These are phyloP conservation scores for Termitomyces sp. DNA, from an alignment of 768 basidiomycete species.

Conservation along the genomic window DNA sequence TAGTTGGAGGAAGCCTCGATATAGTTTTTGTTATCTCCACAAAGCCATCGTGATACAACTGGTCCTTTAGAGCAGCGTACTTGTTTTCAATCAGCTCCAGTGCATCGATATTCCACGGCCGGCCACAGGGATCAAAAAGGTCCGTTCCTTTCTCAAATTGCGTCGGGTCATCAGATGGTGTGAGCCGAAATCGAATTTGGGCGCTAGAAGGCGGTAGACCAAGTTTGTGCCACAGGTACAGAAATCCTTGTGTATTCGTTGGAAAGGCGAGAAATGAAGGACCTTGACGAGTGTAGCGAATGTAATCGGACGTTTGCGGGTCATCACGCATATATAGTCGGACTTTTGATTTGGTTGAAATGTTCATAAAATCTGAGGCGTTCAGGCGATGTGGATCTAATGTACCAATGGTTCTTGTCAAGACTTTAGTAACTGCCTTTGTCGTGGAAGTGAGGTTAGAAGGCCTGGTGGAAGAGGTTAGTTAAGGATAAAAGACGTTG, in stretches of 20 bases:
- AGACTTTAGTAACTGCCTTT: not conserved
- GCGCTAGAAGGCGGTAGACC: not conserved
- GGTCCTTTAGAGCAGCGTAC: not conserved
- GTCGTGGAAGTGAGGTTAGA: no score
- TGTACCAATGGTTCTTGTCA: not conserved
- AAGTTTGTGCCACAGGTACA: not conserved
- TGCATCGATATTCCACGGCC: not conserved
- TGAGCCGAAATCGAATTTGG: not conserved
- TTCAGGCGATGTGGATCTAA: not conserved
- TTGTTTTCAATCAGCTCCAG: not conserved
- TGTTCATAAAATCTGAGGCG: not conserved
- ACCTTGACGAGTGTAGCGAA: not conserved
- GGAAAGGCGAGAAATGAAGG: not conserved
- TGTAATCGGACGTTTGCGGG: accelerated
- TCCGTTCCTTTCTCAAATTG: not conserved
- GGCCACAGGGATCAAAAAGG: not conserved
- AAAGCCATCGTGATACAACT: not conserved
- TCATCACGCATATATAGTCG: not conserved
- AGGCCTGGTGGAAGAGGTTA: no score
- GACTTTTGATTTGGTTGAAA: accelerated
- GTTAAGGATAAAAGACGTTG: no score
- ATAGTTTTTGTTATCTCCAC: not conserved
- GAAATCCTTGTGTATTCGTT: not conserved
- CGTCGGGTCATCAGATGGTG: not conserved
- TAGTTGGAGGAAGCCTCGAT: not conserved